Evolutionary conservation across 768 basidiomycete species (phyloP).

Genomic region (Phlegmacium glaucopus): DNA sequence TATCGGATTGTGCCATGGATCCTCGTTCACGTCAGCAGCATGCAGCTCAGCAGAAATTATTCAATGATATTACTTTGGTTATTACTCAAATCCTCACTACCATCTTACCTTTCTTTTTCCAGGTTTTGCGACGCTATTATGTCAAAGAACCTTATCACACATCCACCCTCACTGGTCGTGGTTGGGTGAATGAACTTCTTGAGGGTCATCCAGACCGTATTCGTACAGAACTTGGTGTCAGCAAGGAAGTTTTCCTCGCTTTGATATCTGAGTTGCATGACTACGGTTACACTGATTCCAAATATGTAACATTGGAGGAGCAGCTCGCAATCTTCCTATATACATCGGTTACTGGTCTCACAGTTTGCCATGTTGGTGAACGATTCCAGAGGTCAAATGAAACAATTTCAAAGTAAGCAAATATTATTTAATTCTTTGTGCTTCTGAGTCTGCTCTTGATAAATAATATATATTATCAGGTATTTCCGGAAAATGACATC

Average conservation of each 20-base stretch:
- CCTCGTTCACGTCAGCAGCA: too few relatives aligned
- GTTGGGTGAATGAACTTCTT: slow-evolving; percentile 1
- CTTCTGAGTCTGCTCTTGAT: neutral
- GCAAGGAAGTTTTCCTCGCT: slow-evolving; percentile 6
- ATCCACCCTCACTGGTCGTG: neutral
- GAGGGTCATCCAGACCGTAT: slow-evolving; percentile 2
- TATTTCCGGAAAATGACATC: too few relatives aligned
- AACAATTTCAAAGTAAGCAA: neutral
- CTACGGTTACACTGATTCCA: slow-evolving; percentile 18
- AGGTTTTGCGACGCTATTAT: too few relatives aligned
- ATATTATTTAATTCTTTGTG: neutral
- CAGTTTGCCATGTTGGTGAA: slow-evolving; percentile 24
- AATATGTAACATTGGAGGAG: slow-evolving; percentile 21
- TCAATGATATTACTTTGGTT: too few relatives aligned
- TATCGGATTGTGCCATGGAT: too few relatives aligned
- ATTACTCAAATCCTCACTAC: too few relatives aligned
- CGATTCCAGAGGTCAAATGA: slow-evolving; percentile 17
- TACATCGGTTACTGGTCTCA: slow-evolving; percentile 20
- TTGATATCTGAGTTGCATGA: slow-evolving; percentile 7
- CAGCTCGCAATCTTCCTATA: slow-evolving; percentile 27
- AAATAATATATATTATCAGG: neutral
- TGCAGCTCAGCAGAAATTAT: too few relatives aligned
- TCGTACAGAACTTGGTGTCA: neutral
- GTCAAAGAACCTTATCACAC: slow-evolving; percentile 1
- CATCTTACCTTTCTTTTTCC: too few relatives aligned